Evolutionary conservation across 148 eudicot genomes (phyloP), one percentile per base, ranked within the genome.

Genomic region (Rhododendron williamsianum): DNA sequence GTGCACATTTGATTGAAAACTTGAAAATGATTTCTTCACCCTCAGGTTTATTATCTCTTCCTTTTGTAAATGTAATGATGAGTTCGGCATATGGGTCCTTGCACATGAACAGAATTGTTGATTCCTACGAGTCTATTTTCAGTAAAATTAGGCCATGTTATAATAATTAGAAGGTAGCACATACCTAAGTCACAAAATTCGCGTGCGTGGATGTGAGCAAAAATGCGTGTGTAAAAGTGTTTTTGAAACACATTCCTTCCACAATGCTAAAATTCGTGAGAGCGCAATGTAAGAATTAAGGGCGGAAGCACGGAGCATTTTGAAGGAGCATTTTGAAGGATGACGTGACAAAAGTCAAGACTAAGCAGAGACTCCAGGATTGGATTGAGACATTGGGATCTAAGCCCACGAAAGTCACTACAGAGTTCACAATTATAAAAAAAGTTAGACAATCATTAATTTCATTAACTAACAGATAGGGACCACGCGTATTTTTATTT

Each of bases 371-470:
- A 41, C 45, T 78, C 81, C 81, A 46, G 9, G 30, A 11, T 9
- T 46, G 54, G 18, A 78, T 46, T 19, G 19, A 76, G 81, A 48
- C 52, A 3, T n/a, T 21, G 45, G 45, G 45, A 77, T 41, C 9
- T 33, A 76, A 76, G 81, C 56, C 81, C 35, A 77, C 54, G 9
- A 78, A 46, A 78, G 81, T 78, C 56, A 25, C 35, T n/a, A 46
- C 56, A 18, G 25, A 46, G 81, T 46, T 45, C 19, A 6, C 81
- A 46, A 78, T 78, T 49, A 43, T 60, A 63, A n/a, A n/a, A 63
- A n/a, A n/a, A 78, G 81, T 78, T 46, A 12, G 81, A n/a, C 81
- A 78, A 58, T n/a, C 56, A 46, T 78, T 18, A 54, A 54, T 54
- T 43, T 45, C 56, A 23, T 76, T 6, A 76, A 41, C 43, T 19